Evolutionary conservation across 106 monocot genomes (phyloP).

Genomic region (Agapanthus africanus): DNA sequence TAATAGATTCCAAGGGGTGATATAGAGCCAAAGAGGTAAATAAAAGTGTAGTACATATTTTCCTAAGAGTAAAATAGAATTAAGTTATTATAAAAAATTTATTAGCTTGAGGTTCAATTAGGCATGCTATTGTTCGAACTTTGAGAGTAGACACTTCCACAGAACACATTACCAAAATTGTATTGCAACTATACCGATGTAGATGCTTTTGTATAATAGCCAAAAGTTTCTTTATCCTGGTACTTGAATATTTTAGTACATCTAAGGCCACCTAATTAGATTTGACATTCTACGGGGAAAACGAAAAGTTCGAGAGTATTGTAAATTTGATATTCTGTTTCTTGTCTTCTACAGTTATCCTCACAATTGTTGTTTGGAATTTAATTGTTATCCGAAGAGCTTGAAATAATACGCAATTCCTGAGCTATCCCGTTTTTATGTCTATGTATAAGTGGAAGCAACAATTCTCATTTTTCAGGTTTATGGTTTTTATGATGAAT

Average conservation of each 20-base stretch:
- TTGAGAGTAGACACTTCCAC: no score
- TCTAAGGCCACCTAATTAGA: not conserved
- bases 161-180: no score
- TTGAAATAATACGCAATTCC: not conserved
- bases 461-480: slow-evolving; percentile 30
- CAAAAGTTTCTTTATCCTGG: not conserved
- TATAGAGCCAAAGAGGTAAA: no score
- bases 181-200: not conserved
- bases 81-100: no score
- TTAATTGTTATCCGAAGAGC: not conserved
- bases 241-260: not conserved
- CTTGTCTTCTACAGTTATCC: not conserved
- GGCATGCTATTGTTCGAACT: no score
- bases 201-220: not conserved
- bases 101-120: no score
- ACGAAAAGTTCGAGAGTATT: not conserved
- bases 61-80: no score
- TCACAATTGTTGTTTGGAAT: not conserved
- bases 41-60: no score
- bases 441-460: not conserved
- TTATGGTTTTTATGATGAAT: slow-evolving; percentile 98
- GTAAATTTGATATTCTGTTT: not conserved
- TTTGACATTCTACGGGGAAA: not conserved
- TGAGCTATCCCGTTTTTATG: not conserved
- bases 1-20: no score